Evolutionary conservation across 2,329 filamentous ascomycete species (phyloP).

Genomic region (Neofusicoccum ribis): DNA sequence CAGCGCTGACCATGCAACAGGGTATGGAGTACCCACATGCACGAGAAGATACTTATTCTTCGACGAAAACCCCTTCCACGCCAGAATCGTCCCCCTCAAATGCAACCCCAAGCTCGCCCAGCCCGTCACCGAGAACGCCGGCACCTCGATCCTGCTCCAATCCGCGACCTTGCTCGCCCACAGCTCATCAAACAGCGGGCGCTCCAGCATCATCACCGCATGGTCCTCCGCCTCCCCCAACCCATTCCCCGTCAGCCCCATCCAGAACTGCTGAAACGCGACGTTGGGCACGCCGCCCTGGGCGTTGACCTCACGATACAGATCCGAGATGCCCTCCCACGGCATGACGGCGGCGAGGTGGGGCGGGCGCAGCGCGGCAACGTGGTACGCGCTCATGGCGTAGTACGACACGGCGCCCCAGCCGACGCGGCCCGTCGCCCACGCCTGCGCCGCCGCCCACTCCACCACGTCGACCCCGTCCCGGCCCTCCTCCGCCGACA

Average conservation of each 20-base stretch:
- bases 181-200: conserved; percentile 28
- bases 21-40: neutral
- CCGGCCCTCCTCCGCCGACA: conserved; percentile 39
- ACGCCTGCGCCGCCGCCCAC: conserved; percentile 41
- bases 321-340: conserved; percentile 50
- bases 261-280: conserved; percentile 42
- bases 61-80: neutral
- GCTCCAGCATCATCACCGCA: conserved; percentile 43
- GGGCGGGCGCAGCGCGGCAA: conserved; percentile 45
- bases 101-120: conserved; percentile 44
- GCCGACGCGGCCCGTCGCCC: conserved; percentile 48
- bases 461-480: conserved; percentile 50
- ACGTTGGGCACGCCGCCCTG: conserved; percentile 47
- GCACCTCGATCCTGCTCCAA: conserved; percentile 25
- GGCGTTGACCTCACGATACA: conserved; percentile 49
- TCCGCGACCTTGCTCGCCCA: conserved; percentile 27
- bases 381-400: conserved; percentile 41
- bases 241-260: conserved; percentile 29
- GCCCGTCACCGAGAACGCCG: conserved; percentile 44
- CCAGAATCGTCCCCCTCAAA: conserved; percentile 32
- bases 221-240: conserved; percentile 43
- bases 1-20: neutral
- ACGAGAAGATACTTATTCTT: neutral
- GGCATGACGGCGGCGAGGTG: conserved; percentile 46
- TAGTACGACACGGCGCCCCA: conserved; percentile 48